Percentiles rank a stretch among this genome's conserved stretches.
Conservation (phyloP, 2,329 filamentous ascomycete species). For the Cladosporium halotolerans region DNA sequence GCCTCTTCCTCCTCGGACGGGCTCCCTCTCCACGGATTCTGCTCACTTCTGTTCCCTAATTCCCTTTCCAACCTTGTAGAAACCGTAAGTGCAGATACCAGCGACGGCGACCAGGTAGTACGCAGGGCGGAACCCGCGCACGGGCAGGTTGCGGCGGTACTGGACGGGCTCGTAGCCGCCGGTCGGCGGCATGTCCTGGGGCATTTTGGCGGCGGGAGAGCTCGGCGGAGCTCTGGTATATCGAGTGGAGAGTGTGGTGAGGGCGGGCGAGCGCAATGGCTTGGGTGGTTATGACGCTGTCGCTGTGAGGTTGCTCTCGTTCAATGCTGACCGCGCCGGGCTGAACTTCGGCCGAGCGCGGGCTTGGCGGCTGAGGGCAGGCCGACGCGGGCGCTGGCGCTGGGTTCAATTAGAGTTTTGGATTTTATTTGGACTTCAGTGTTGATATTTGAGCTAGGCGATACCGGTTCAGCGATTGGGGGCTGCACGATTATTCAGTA, state of each 20-base stretch:
- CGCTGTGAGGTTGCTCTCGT: conserved; percentile 1
- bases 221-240: conserved; percentile 11
- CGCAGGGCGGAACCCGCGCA: conserved; percentile 79
- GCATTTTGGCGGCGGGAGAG: conserved; percentile 53
- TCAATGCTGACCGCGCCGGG: conserved; percentile 8
- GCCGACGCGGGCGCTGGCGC: not conserved
- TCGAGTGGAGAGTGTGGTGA: not conserved
- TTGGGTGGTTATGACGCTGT: conserved; percentile 5
- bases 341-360: not conserved
- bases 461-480: too few species aligned
- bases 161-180: conserved; percentile 96
- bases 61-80: conserved; percentile 76
- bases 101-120: conserved; percentile 71
- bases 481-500: conserved; percentile 24
- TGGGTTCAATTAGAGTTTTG: not conserved
- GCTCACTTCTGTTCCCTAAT: conserved; percentile 80
- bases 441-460: not conserved
- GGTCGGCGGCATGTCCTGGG: conserved; percentile 92
- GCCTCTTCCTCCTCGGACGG: too few species aligned
- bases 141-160: conserved; percentile 95
- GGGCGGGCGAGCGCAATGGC: conserved; percentile 3
- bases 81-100: conserved; percentile 79
- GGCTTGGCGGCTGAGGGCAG: not conserved
- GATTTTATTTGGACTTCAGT: not conserved
- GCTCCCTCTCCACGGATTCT: not conserved